Evolutionary conservation across 192 early-diverging fungal species (phyloP).

Genomic region (Mortierella antarctica): DNA sequence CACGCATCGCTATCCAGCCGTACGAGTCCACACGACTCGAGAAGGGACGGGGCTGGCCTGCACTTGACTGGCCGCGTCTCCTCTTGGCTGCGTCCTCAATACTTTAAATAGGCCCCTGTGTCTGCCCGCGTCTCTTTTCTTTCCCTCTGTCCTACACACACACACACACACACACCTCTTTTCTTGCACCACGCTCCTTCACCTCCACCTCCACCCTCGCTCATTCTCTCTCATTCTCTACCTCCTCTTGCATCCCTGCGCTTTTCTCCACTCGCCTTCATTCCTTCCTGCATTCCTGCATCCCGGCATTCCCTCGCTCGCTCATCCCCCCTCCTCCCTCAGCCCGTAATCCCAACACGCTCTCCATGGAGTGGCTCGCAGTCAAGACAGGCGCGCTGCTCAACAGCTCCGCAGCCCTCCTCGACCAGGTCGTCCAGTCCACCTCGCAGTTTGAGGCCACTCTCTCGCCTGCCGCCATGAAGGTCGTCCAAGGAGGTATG

Average conservation of each 20-base stretch:
- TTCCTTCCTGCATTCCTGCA: not conserved
- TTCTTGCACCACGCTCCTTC: not conserved
- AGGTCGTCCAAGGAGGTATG: constrained; percentile 40
- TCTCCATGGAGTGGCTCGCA: constrained; percentile 41
- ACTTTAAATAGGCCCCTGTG: too few relatives aligned
- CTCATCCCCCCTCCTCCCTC: not conserved
- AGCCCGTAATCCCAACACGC: not conserved
- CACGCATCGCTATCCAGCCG: too few relatives aligned
- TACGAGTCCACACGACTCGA: too few relatives aligned
- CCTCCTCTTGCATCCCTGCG: too few relatives aligned
- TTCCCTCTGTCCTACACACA: not conserved
- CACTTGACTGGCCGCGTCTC: too few relatives aligned
- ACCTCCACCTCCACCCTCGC: too few relatives aligned
- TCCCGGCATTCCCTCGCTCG: not conserved
- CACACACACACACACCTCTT: not conserved
- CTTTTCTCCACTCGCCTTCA: too few relatives aligned
- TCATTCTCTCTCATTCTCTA: too few relatives aligned
- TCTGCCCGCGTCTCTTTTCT: too few relatives aligned
- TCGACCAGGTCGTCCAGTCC: constrained; percentile 40
- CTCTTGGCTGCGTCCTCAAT: too few relatives aligned
- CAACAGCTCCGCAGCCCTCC: constrained; percentile 39
- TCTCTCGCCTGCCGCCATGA: constrained; percentile 48
- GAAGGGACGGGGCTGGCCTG: too few relatives aligned
- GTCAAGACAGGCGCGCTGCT: constrained; percentile 36
- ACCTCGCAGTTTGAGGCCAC: constrained; percentile 35